Evolutionary conservation across 495 filamentous ascomycete genomes (phyloP), one percentile per base, ranked within the genome.

Genomic region (Chlorociboria aeruginascens): DNA sequence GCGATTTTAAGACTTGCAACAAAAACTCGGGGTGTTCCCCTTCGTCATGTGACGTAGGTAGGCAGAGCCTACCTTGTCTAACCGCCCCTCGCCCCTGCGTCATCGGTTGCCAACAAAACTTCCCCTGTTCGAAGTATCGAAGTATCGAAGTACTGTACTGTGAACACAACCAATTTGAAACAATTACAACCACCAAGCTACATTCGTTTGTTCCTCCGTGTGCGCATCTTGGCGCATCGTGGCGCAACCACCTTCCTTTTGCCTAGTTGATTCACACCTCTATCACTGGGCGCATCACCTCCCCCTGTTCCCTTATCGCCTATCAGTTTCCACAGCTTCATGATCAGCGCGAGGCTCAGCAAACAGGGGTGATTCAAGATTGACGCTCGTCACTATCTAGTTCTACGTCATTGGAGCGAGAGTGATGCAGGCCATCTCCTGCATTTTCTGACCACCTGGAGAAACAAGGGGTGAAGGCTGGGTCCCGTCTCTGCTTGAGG

Each of bases 341-440:
- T 17, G 12, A 30, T 8, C n/a, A 25, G 7, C 6, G 17, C 40
- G 40, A 42, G 40, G 40, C 40, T 42, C 40, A 42, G 40, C 4
- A 7, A 42, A 34, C 42, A 32, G 29, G 37, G 31, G 43, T 36
- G 11, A 36, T 17, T 17, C 43, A 46, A 46, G 42, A 17, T 14
- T 25, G 17, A 16, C 43, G 2, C 43, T 36, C 29, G 43, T 7
- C 13, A 8, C 14, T 29, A 33, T 37, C 43, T 30, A 8, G 3
- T n/a, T 36, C 8, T 42, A 42, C 40, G 25, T 30, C 16, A 42
- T n/a, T 14, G 13, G 43, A 44, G 48, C 51, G 48, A 55, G 44
- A 35, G 53, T 51, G 53, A 55, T 55, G 45, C 34, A 44, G 53
- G 39, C 37, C 45, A 17, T 40, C 44, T 44, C 40, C 30, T 13